phyloP scores from a whole-genome alignment of 306 rosid species.

The Quercus variabilis region DNA sequence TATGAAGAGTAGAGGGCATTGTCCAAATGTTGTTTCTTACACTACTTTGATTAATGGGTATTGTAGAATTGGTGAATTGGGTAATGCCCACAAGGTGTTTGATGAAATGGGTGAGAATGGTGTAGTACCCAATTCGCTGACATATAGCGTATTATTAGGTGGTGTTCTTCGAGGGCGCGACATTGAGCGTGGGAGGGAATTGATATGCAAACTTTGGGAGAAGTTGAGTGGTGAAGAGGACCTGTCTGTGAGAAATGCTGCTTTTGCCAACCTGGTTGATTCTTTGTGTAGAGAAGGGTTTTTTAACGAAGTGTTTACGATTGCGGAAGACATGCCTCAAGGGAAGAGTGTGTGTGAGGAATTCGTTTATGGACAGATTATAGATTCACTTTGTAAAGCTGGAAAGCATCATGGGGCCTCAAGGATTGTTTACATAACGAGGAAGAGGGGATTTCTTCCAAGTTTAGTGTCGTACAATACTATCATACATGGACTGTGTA shows the following conservation, averaged over 20 bases:
- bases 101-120: conserved; percentile 73
- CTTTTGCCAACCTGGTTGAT: conserved; percentile 63
- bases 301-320: conserved; percentile 55
- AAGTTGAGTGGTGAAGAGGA: conserved; percentile 49
- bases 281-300: conserved; percentile 66
- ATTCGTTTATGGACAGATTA: conserved; percentile 61
- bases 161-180: conserved; percentile 56
- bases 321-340: conserved; percentile 66
- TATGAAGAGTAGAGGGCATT: conserved; percentile 65
- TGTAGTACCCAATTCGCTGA: conserved; percentile 54
- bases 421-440: conserved; percentile 74
- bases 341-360: conserved; percentile 53
- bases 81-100: conserved; percentile 62
- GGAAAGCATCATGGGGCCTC: conserved; percentile 70
- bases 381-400: conserved; percentile 81
- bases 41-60: conserved; percentile 77
- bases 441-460: conserved; percentile 59
- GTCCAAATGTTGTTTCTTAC: conserved; percentile 65
- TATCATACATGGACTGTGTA: conserved; percentile 83
- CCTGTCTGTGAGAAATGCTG: conserved; percentile 43
- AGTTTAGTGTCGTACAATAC: conserved; percentile 49
- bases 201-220: conserved; percentile 65
- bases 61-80: conserved; percentile 34
- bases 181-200: conserved; percentile 42
- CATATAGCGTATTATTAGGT: conserved; percentile 54